Percentiles rank a stretch among this genome's conserved stretches.
These are phyloP conservation scores for Orobanche coerulescens DNA, from an alignment of 257 asterid species.

Conservation along the genomic window DNA sequence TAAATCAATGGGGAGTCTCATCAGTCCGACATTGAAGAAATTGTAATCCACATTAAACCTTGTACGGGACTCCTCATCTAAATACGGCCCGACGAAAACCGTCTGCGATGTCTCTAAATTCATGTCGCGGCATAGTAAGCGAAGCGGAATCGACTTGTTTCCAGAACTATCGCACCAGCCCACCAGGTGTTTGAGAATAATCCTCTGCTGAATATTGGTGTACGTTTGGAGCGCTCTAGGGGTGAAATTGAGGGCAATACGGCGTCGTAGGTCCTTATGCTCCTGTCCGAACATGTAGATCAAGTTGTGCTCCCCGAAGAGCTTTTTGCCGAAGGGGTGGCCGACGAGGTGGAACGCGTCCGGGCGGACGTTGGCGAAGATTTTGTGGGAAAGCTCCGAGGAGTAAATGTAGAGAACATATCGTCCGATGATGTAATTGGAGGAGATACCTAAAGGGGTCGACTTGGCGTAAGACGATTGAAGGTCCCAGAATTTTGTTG, in stretches of 20 bases:
- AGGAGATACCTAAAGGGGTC: slow-evolving; percentile 56
- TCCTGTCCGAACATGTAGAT: slow-evolving; percentile 86
- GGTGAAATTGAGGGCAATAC: slow-evolving; percentile 78
- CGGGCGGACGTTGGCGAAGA: slow-evolving; percentile 81
- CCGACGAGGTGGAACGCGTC: slow-evolving; percentile 91
- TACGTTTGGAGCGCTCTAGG: slow-evolving; percentile 68
- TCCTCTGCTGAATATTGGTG: slow-evolving; percentile 51
- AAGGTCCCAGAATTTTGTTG: slow-evolving; percentile 62
- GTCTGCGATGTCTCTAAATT: slow-evolving; percentile 85
- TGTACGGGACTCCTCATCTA: slow-evolving; percentile 38
- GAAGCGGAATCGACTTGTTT: slow-evolving; percentile 36
- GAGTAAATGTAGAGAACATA: slow-evolving; percentile 75
- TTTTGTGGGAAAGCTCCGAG: slow-evolving; percentile 63
- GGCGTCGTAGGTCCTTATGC: slow-evolving; percentile 74
- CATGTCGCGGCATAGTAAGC: slow-evolving; percentile 73
- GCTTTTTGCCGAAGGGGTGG: slow-evolving; percentile 82
- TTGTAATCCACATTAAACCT: slow-evolving; percentile 62
- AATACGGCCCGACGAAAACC: slow-evolving; percentile 74
- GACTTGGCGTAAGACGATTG: slow-evolving; percentile 67
- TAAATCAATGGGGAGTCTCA: slow-evolving; percentile 72
- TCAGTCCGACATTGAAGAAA: slow-evolving; percentile 69
- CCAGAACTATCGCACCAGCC: slow-evolving; percentile 37
- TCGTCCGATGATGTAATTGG: slow-evolving; percentile 68
- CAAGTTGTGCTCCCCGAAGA: slow-evolving; percentile 76
- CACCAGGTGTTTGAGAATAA: slow-evolving; percentile 51